Conservation (phyloP, 768 basidiomycete genomes). For the Hypsizygus marmoreus region DNA sequence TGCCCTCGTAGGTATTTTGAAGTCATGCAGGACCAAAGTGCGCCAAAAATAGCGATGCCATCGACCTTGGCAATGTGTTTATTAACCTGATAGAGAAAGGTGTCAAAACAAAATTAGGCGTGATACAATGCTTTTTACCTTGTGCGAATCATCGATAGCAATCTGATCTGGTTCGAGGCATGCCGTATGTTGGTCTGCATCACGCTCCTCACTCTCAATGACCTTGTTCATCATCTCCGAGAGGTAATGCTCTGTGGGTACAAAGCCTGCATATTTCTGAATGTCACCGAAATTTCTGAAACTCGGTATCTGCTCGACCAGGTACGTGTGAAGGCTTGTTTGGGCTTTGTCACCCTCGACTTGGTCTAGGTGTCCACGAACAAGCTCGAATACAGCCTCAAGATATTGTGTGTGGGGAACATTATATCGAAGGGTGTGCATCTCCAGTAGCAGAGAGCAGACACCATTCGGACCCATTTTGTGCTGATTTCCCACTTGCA, state of each 20-base stretch:
- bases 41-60: slow-evolving; percentile 20
- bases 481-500: slow-evolving; percentile 23
- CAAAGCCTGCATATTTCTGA: slow-evolving; percentile 20
- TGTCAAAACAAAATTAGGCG: neutral
- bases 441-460: slow-evolving; percentile 17
- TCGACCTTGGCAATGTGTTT: slow-evolving; percentile 26
- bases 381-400: slow-evolving; percentile 16
- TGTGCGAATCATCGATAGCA: slow-evolving; percentile 24
- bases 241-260: slow-evolving; percentile 22
- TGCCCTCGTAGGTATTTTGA: slow-evolving; percentile 20
- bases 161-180: slow-evolving; percentile 23
- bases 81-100: slow-evolving; percentile 24
- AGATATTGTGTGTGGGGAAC: slow-evolving; percentile 21
- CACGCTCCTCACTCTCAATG: slow-evolving; percentile 22
- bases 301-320: slow-evolving; percentile 4
- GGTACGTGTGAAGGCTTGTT: neutral
- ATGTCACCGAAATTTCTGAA: slow-evolving; percentile 20
- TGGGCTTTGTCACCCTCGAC: neutral
- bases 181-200: slow-evolving; percentile 25
- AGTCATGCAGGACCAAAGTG: slow-evolving; percentile 28
- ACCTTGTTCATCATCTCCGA: slow-evolving; percentile 22
- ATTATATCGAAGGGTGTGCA: slow-evolving; percentile 22
- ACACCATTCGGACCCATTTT: slow-evolving; percentile 26
- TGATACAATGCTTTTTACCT: slow-evolving; percentile 14
- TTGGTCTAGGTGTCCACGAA: neutral